phyloP scores from a whole-genome alignment of 371 early-diverging fungal genomes.

The Mortierella sp. region DNA sequence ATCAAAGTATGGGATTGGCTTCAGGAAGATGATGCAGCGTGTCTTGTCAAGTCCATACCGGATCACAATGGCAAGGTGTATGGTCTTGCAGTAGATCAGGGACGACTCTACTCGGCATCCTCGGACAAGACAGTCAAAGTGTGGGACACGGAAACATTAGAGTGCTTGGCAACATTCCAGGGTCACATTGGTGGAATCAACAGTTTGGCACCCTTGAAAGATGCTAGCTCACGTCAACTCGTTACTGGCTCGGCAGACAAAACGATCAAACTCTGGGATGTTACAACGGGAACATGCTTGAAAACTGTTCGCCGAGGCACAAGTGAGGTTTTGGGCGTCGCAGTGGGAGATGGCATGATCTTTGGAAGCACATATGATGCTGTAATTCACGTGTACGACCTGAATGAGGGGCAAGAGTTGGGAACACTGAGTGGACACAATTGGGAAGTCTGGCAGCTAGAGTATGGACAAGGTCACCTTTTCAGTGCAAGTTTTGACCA shows the following conservation, averaged over 20 bases:
- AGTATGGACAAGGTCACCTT: conserved; percentile 61
- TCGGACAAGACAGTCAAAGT: conserved; percentile 71
- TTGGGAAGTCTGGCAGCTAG: conserved; percentile 80
- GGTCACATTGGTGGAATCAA: conserved; percentile 74
- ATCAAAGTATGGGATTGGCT: conserved; percentile 68
- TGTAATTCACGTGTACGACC: conserved; percentile 65
- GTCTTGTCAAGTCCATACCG: conserved; percentile 50
- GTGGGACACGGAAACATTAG: conserved; percentile 66
- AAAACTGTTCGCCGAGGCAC: conserved; percentile 60
- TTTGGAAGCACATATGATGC: conserved; percentile 75
- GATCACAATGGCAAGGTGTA: conserved; percentile 70
- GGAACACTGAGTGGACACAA: conserved; percentile 68
- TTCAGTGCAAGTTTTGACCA: conserved; percentile 77
- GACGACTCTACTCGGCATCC: conserved; percentile 66
- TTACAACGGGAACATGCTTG: conserved; percentile 55
- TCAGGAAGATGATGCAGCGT: conserved; percentile 24
- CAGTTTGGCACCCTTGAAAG: conserved; percentile 56
- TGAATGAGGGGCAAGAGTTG: conserved; percentile 56
- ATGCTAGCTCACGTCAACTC: conserved; percentile 53
- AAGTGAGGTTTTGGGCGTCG: conserved; percentile 67
- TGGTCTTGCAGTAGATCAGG: conserved; percentile 55
- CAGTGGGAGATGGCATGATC: conserved; percentile 62
- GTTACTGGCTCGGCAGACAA: conserved; percentile 68
- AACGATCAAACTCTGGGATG: conserved; percentile 73
- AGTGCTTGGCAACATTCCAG: conserved; percentile 62